Evolutionary conservation across 2,329 filamentous ascomycete species (phyloP), one percentile per base, ranked within the genome.

Genomic region (Cyphellophora attinorum): DNA sequence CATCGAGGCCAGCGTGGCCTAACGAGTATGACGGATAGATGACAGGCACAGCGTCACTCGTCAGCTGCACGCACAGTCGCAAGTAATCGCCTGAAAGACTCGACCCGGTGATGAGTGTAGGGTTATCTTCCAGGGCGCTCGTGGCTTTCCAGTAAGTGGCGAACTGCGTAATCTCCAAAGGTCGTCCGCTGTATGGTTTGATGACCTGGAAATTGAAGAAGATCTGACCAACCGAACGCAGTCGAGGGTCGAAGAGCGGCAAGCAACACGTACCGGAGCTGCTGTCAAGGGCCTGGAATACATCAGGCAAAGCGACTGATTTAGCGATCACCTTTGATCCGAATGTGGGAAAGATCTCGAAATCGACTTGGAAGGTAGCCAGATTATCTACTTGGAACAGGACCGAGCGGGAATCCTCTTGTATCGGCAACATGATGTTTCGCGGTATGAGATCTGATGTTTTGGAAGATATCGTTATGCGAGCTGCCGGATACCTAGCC

Each of bases 111-210:
- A 98, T 85, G 15, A 96, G 76, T 15, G 85, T 84, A 52, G 75
- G 91, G 15, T 82, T 81, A 30, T 86, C 83, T 55, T 94, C 85
- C 31, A 91, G 73, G 49, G 94, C 86, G 51, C 86, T 94, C 1
- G 91, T 98, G 0, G 89, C 89, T 60, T 96, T 98, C 91, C 91
- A 98, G 59, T 98, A 98, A 0, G 91, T 96, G 44, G 93, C 91
- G 50, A 96, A 98, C 53, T 96, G 88, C 1, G 91, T 93, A 41
- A 98, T 95, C 58, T 98, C 91, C 14, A 98, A 67, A 3, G 91
- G 86, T 41, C 86, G 81, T 5, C 91, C 89, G 43, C 79, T 77
- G 62, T 96, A 98, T 0, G 91, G 91, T 53, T 94, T 95, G 56
- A 98, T 93, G 16, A 96, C 85, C 55, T 96, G 88, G 36, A 85